Evolutionary conservation across 2,329 filamentous ascomycete genomes (phyloP).

Genomic region (Hypoxylon sp.): DNA sequence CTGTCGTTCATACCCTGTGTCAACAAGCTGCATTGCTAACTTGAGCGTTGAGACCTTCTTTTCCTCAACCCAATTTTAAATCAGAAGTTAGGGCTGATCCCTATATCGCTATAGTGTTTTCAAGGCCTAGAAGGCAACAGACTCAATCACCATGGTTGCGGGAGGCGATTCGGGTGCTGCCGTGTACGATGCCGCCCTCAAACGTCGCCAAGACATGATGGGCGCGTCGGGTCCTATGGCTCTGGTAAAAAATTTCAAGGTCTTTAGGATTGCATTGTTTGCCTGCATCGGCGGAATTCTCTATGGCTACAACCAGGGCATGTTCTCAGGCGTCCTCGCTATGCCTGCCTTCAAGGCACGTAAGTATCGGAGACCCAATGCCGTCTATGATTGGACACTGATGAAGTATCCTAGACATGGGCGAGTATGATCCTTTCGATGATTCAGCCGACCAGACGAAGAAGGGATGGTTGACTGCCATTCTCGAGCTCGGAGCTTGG

Average conservation of each 20-base stretch:
- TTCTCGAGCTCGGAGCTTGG: slow-evolving; percentile 84
- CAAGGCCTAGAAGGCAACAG: slow-evolving; percentile 1
- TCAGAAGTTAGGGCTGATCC: not conserved
- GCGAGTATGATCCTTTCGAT: slow-evolving; percentile 65
- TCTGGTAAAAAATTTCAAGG: slow-evolving; percentile 71
- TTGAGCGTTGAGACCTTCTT: slow-evolving; percentile 12
- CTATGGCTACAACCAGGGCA: slow-evolving; percentile 83
- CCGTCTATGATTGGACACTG: slow-evolving; percentile 7
- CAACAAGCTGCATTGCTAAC: slow-evolving; percentile 3
- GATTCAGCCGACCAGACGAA: slow-evolving; percentile 64
- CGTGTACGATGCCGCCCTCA: slow-evolving; percentile 61
- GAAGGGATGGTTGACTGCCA: slow-evolving; percentile 75
- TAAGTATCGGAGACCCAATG: slow-evolving; percentile 53
- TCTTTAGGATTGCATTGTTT: slow-evolving; percentile 73
- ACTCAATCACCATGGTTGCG: slow-evolving; percentile 59
- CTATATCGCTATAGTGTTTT: slow-evolving; percentile 1
- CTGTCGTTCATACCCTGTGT: slow-evolving; percentile 19
- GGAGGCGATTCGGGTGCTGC: slow-evolving; percentile 54
- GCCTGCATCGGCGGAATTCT: slow-evolving; percentile 74
- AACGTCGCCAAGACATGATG: slow-evolving; percentile 61
- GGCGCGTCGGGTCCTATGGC: slow-evolving; percentile 60
- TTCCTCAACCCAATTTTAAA: not conserved
- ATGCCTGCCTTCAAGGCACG: slow-evolving; percentile 69
- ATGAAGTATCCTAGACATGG: slow-evolving; percentile 64
- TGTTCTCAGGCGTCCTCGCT: slow-evolving; percentile 78